Conservation (phyloP, 2,329 filamentous ascomycete species). For the Sporothrix pallida region DNA sequence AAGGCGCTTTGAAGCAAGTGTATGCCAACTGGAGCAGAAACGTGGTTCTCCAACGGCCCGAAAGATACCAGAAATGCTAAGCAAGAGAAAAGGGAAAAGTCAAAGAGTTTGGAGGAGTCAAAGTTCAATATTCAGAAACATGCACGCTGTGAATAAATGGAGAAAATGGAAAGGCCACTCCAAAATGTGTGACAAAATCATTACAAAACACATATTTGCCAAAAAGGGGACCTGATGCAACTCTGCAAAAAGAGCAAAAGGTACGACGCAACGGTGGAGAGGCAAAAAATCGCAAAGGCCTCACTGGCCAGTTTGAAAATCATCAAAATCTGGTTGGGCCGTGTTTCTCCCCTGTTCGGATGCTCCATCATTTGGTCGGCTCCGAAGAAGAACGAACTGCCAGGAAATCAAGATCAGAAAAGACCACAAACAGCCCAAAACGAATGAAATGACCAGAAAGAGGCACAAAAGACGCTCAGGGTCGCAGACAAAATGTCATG, state of each 20-base stretch:
- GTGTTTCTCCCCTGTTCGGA: slow-evolving; percentile 6
- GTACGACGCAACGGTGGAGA: background rate
- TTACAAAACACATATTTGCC: slow-evolving; percentile 11
- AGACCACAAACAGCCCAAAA: background rate
- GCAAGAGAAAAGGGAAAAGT: background rate
- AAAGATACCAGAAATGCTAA: slow-evolving; percentile 11
- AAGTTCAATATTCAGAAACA: background rate
- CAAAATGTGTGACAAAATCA: background rate
- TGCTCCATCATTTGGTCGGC: slow-evolving; percentile 16
- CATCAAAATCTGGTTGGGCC: background rate
- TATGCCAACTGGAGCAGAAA: background rate
- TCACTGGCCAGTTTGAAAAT: too few species aligned
- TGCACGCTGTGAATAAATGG: background rate
- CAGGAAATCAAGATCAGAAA: background rate
- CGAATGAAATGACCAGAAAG: background rate
- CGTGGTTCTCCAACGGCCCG: background rate
- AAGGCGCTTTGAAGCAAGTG: background rate
- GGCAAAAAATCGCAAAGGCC: background rate
- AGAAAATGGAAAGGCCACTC: background rate
- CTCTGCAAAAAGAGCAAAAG: background rate
- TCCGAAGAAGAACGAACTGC: slow-evolving; percentile 1
- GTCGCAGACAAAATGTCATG: background rate
- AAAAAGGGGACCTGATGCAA: background rate
- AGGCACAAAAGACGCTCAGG: background rate
- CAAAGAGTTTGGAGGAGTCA: background rate